Evolutionary conservation across 2,329 filamentous ascomycete species (phyloP).

Genomic region (Fusarium nygamai): DNA sequence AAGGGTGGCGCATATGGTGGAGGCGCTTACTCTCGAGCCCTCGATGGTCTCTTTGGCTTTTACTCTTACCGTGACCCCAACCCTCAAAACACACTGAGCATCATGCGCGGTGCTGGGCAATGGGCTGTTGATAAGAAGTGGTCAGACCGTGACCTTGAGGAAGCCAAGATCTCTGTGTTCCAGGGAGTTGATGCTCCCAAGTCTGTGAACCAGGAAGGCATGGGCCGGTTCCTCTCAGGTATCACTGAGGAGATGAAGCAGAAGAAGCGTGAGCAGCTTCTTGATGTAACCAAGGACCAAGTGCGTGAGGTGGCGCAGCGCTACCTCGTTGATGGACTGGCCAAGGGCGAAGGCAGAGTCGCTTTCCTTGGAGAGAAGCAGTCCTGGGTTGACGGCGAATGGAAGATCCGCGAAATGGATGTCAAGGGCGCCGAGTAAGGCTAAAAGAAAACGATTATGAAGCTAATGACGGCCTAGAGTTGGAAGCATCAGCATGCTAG

Average conservation of each 20-base stretch:
- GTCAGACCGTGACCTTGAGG: slow-evolving; percentile 87
- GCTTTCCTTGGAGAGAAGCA: slow-evolving; percentile 87
- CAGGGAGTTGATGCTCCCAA: slow-evolving; percentile 89
- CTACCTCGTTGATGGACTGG: slow-evolving; percentile 77
- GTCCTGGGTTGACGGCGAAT: slow-evolving; percentile 77
- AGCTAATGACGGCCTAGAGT: slow-evolving; percentile 21
- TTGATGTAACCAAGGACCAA: slow-evolving; percentile 85
- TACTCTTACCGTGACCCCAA: slow-evolving; percentile 98
- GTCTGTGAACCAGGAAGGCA: slow-evolving; percentile 87
- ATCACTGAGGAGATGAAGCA: slow-evolving; percentile 92
- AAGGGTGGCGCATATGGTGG: slow-evolving; percentile 97
- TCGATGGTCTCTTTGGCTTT: slow-evolving; percentile 90
- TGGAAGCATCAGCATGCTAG: slow-evolving; percentile 9
- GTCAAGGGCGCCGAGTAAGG: slow-evolving; percentile 56
- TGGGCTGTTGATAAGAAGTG: slow-evolving; percentile 87
- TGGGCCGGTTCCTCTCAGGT: slow-evolving; percentile 84
- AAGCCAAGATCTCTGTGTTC: slow-evolving; percentile 96
- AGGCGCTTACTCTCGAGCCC: slow-evolving; percentile 81
- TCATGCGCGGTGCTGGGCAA: slow-evolving; percentile 83
- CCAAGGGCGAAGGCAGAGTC: slow-evolving; percentile 68
- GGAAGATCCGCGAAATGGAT: slow-evolving; percentile 82
- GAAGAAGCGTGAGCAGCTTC: slow-evolving; percentile 79
- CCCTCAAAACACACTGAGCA: slow-evolving; percentile 84
- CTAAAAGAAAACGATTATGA: neutral
- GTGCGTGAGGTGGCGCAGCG: slow-evolving; percentile 83